These are phyloP conservation scores for Eucalyptus pumila DNA, from an alignment of 345 rosid genomes.

Conservation along the genomic window DNA sequence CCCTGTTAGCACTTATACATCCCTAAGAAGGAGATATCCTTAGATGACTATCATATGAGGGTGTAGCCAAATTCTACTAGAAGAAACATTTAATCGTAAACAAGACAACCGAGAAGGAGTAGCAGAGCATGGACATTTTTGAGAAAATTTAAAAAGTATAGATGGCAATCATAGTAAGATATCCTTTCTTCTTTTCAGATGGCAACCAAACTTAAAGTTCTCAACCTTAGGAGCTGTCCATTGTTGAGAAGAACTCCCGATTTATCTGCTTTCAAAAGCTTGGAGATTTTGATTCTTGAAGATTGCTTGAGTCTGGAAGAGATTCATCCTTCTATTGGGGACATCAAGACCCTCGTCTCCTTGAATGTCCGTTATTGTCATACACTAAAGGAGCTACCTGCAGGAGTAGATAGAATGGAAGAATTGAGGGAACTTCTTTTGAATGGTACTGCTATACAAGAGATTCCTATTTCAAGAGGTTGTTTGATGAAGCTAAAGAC, in stretches of 20 bases:
- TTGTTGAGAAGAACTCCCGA: background rate
- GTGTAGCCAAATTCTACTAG: background rate
- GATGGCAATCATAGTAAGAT: fast-evolving
- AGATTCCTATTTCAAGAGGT: background rate
- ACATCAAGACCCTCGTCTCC: background rate
- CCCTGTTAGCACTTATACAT: fast-evolving
- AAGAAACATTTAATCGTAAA: background rate
- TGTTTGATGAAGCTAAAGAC: background rate
- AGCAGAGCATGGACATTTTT: background rate
- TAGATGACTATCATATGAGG: background rate
- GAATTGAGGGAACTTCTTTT: background rate
- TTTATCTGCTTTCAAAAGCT: background rate
- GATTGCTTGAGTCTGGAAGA: fast-evolving
- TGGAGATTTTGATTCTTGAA: background rate
- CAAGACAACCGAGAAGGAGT: background rate
- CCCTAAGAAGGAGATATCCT: fast-evolving
- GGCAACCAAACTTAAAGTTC: background rate
- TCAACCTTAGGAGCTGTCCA: fast-evolving
- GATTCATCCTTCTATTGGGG: background rate
- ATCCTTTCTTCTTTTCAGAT: background rate
- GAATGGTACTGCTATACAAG: fast-evolving
- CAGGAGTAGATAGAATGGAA: background rate
- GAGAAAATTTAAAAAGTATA: fast-evolving
- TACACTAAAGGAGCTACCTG: fast-evolving
- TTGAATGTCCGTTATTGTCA: fast-evolving